Conservation (phyloP, 2,329 filamentous ascomycete genomes). For the Exophiala phaeomuriformis region DNA sequence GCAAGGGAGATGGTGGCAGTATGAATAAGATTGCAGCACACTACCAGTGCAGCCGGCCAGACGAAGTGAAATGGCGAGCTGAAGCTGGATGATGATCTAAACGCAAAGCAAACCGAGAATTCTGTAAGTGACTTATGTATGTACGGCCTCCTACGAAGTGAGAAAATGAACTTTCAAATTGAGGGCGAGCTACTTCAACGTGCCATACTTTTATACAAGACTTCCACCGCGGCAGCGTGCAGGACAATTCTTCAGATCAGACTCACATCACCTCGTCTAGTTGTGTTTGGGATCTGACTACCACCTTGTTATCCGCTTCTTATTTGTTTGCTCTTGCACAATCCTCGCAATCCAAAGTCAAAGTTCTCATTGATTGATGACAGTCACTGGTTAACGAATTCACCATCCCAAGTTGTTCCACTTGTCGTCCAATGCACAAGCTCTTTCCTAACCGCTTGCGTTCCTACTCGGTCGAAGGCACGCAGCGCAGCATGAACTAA, state of each 20-base stretch:
- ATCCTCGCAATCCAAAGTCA: neutral
- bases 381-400: no score
- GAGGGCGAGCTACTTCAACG: neutral
- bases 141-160: neutral
- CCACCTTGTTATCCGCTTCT: no score
- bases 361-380: no score
- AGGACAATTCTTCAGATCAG: neutral
- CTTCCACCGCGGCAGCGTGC: neutral
- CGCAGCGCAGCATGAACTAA: no score
- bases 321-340: neutral
- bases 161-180: neutral
- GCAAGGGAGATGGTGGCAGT: slow-evolving; percentile 16
- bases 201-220: no score
- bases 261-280: no score
- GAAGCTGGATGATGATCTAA: no score
- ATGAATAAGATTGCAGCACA: neutral
- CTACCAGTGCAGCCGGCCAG: neutral
- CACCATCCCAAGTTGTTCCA: neutral
- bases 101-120: neutral
- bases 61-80: no score
- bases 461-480: no score
- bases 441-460: no score
- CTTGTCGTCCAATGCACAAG: neutral
- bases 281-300: no score
- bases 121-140: neutral